Percentiles rank a stretch among this genome's conserved stretches.
Evolutionary conservation across 441 rosid genomes (phyloP).

Genomic region (Macaranga tanarius): DNA sequence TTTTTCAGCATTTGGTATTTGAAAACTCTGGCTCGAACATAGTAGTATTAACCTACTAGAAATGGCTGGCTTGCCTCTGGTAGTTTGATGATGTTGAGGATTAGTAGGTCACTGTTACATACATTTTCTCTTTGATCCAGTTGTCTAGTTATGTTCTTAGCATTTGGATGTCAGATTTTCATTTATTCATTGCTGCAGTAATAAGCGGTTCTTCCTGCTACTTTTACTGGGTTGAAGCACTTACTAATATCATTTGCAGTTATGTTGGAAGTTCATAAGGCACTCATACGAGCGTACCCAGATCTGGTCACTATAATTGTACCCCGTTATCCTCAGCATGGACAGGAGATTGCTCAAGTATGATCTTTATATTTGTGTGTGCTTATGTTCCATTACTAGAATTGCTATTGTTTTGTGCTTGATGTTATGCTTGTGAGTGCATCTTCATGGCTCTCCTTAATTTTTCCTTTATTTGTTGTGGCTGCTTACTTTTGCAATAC

Average conservation of each 20-base stretch:
- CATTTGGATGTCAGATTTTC: background rate
- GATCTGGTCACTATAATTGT: conserved; percentile 64
- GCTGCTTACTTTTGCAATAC: background rate
- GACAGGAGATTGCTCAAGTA: conserved; percentile 71
- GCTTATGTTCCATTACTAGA: conserved; percentile 11
- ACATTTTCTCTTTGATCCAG: background rate
- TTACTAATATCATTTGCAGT: conserved; percentile 49
- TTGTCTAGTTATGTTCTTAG: background rate
- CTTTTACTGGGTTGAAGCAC: conserved; percentile 13
- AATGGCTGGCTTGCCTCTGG: background rate
- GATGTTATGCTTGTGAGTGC: background rate
- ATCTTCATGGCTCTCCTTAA: background rate
- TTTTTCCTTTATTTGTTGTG: background rate
- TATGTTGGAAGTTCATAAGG: conserved; percentile 62
- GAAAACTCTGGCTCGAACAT: background rate
- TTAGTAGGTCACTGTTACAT: background rate
- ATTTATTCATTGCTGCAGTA: background rate
- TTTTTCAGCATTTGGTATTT: background rate
- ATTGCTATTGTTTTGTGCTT: background rate
- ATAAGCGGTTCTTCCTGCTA: conserved; percentile 8
- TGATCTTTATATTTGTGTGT: conserved; percentile 23
- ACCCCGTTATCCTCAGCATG: conserved; percentile 87
- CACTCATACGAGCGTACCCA: conserved; percentile 52
- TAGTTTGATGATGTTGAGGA: background rate
- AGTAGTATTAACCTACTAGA: background rate